Conservation (phyloP, 1,284 basidiomycete genomes). For the Marasmius tenuissimus region DNA sequence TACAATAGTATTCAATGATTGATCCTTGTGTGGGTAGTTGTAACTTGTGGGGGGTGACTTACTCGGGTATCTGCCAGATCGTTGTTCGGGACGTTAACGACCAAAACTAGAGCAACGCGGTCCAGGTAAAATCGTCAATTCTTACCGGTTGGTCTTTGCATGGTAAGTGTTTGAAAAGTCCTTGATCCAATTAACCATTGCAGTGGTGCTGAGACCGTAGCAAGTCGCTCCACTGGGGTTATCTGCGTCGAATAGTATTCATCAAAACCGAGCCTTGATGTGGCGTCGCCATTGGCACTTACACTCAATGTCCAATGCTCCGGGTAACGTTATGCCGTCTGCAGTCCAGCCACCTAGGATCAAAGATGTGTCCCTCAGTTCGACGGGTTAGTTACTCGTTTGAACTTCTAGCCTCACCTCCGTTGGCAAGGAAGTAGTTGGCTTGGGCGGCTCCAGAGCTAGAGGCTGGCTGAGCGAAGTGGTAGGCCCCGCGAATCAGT, state of each 20-base stretch:
- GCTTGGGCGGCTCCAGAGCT: slow-evolving; percentile 61
- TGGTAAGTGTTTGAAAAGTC: slow-evolving; percentile 66
- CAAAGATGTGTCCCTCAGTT: too few species aligned
- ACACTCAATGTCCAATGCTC: slow-evolving; percentile 68
- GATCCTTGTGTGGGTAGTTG: not conserved
- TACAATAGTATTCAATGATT: slow-evolving; percentile 12
- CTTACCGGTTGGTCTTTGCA: slow-evolving; percentile 46
- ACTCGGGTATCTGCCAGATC: slow-evolving; percentile 37
- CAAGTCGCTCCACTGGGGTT: slow-evolving; percentile 51
- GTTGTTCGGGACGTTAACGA: too few species aligned
- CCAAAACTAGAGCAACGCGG: too few species aligned
- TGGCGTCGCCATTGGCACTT: too few species aligned
- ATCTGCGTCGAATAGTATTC: slow-evolving; percentile 33
- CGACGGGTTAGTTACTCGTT: too few species aligned
- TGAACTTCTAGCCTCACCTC: too few species aligned
- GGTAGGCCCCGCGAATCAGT: slow-evolving; percentile 59
- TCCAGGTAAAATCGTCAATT: too few species aligned
- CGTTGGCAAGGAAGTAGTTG: slow-evolving; percentile 58
- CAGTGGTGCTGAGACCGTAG: slow-evolving; percentile 52
- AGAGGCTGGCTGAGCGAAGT: slow-evolving; percentile 56
- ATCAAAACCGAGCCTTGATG: too few species aligned
- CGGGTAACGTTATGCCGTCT: slow-evolving; percentile 64
- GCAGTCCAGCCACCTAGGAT: slow-evolving; percentile 50
- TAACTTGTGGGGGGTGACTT: not conserved
- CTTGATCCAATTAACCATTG: slow-evolving; percentile 63